Evolutionary conservation across 148 eudicot species (phyloP), one percentile per base, ranked within the genome.

Genomic region (Persicaria tinctoria): DNA sequence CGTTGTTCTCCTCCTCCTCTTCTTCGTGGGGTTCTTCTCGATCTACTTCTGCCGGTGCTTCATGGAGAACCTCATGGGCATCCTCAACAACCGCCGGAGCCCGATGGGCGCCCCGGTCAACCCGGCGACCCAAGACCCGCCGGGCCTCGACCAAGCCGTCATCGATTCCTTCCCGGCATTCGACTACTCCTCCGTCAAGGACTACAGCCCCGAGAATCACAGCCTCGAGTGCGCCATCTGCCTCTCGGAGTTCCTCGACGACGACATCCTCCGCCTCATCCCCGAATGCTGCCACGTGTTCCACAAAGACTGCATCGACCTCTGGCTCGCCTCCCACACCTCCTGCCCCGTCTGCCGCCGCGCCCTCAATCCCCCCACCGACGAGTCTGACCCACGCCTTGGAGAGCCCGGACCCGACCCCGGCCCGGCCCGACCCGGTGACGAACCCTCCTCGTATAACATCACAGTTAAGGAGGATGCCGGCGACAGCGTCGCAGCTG

Each of bases 221-320:
- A 92, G 90, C 3, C 80, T 93, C 7, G 98, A 93, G 79, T 93
- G 98, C 46, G 96, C 96, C 45, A 89, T 93, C 16, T 93, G 98
- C 74, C 73, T 93, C 47, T 83, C 84, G 1, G 98, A 93, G 71
- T 93, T 90, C 64, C 68, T 53, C 5, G 89, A 82, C 41, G 78
- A 66, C 0, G 87, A 84, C 64, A 17, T 79, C 1, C 85, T 93
- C 62, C 83, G 93, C 8, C 81, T 90, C 3, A 38, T 93, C 69
- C 85, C 92, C 1, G 49, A 73, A 32, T 93, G 98, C 75, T 83
- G 79, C 75, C 98, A 93, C 74, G 96, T 89, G 2, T 93, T 90
- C 73, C 98, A 93, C 50, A 84, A 84, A 79, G 89, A 87, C 23
- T 93, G 98, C 78, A 84, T 93, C 9, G 98, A 93, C 76, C 73